A percentile compares a stretch with the other conserved stretches of the same genome.
phyloP scores from a whole-genome alignment of 1,284 basidiomycete genomes.

The Boletus sp. region DNA sequence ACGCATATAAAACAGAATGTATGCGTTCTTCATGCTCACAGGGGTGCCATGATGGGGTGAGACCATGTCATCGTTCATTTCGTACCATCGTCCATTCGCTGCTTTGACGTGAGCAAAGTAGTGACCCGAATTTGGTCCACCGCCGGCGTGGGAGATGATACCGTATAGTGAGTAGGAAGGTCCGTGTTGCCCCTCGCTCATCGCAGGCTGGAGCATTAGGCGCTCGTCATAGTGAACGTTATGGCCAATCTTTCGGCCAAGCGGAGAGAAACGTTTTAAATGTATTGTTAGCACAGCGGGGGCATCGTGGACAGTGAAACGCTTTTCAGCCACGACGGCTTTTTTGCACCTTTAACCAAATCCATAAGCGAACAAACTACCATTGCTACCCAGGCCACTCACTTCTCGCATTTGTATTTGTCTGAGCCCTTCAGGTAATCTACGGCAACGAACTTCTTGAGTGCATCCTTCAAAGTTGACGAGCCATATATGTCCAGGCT shows the following conservation, averaged over 20 bases:
- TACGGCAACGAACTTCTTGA: constrained; percentile 80
- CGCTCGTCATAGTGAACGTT: constrained; percentile 77
- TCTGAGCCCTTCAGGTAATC: constrained; percentile 88
- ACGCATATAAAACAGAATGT: constrained; percentile 90
- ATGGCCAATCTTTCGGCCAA: constrained; percentile 84
- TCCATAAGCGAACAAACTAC: not conserved
- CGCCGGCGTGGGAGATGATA: constrained; percentile 91
- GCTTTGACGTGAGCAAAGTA: constrained; percentile 89
- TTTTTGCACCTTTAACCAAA: constrained; percentile 73
- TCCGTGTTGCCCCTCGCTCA: constrained; percentile 78
- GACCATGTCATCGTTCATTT: constrained; percentile 93
- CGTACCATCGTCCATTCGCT: constrained; percentile 75
- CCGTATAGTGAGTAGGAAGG: constrained; percentile 89
- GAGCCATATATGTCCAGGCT: constrained; percentile 81
- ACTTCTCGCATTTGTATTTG: constrained; percentile 99
- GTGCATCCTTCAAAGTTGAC: constrained; percentile 67
- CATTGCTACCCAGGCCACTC: constrained; percentile 33
- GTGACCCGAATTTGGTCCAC: constrained; percentile 93
- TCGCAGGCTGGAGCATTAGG: constrained; percentile 76
- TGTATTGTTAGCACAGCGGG: constrained; percentile 95
- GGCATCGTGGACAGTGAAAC: constrained; percentile 84
- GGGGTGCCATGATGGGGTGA: constrained; percentile 44
- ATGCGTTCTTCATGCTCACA: constrained; percentile 77
- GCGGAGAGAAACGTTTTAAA: constrained; percentile 91
- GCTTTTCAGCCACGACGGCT: constrained; percentile 83